phyloP scores from a whole-genome alignment of 202 grass and related monocot species.

The Cymbopogon flexuosus region DNA sequence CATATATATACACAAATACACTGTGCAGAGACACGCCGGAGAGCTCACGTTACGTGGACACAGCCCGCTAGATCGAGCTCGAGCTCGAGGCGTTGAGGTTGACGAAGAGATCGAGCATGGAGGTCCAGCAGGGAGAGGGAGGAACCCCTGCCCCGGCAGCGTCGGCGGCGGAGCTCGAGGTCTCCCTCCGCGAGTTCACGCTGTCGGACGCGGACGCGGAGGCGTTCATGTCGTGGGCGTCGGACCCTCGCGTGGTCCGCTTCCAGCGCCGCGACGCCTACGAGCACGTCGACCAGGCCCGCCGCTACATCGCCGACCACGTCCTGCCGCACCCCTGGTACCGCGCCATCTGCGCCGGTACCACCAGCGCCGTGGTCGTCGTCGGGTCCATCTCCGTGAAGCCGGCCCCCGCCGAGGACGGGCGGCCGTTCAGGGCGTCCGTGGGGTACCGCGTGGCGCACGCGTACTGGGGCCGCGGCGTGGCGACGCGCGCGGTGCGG shows the following conservation, averaged over 20 bases:
- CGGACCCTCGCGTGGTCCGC: constrained; percentile 47
- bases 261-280: constrained; percentile 69
- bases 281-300: constrained; percentile 36
- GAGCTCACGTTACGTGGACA: neutral
- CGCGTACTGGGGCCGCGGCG: constrained; percentile 58
- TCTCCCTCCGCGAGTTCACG: constrained; percentile 59
- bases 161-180: neutral
- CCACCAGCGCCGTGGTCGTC: constrained; percentile 34
- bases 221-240: constrained; percentile 65
- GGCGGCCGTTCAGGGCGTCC: constrained; percentile 40
- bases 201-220: constrained; percentile 39
- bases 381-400: constrained; percentile 65
- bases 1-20: neutral
- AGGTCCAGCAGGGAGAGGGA: neutral
- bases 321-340: constrained; percentile 77
- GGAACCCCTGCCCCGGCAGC: neutral
- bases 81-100: neutral
- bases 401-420: constrained; percentile 4
- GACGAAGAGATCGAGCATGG: neutral
- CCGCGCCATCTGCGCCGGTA: constrained; percentile 57
- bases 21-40: neutral
- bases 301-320: constrained; percentile 54
- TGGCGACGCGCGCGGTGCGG: constrained; percentile 42
- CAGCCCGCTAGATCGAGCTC: neutral
- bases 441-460: constrained; percentile 59